Evolutionary conservation across 257 asterid species (phyloP), one percentile per base, ranked within the genome.

Genomic region (Eucommia ulmoides): DNA sequence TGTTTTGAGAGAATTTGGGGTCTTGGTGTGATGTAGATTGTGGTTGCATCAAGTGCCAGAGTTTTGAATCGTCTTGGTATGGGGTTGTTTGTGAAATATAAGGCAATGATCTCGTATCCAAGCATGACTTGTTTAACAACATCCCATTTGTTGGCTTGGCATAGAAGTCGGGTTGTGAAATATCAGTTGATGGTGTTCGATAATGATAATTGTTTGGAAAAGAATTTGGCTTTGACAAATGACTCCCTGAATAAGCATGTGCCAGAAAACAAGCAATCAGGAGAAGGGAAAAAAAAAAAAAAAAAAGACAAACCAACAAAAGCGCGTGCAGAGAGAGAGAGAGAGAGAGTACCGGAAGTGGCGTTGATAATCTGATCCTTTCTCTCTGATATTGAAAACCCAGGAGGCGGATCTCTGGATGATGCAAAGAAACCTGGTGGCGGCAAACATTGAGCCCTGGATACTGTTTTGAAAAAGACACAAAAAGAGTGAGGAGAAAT

Each of bases 341-440:
- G 56, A 52, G 50, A 29, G 49, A 19, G 44, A 12, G 17, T 72
- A 64, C 94, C 94, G 58, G 89, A 77, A 21, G 85, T 60, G 33
- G 72, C 52, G 29, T 62, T 79, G 49, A 74, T 55, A 25, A 74
- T 60, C 25, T 63, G 33, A 35, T 75, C 70, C 3, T 67, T 56
- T 59, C 81, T 76, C 51, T 80, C 89, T 33, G 67, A 42, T 51
- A 77, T 19, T 1, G 84, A 70, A 65, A 84, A 88, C 26, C 95
- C 94, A 17, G 94, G 94, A 51, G 95, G 95, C 49, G 84, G 82
- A 55, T 77, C 93, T 66, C 94, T 75, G 25, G 79, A 59, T 62
- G 87, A 73, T 57, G 66, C 60, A 2, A 86, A 62, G 77, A 88
- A 79, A 22, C 97, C 94, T 19, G 97, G 92, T 1, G 97, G 95